These are phyloP conservation scores for Phytophthora citrophthora DNA, from an alignment of 352 stramenopile genomes.

Conservation along the genomic window DNA sequence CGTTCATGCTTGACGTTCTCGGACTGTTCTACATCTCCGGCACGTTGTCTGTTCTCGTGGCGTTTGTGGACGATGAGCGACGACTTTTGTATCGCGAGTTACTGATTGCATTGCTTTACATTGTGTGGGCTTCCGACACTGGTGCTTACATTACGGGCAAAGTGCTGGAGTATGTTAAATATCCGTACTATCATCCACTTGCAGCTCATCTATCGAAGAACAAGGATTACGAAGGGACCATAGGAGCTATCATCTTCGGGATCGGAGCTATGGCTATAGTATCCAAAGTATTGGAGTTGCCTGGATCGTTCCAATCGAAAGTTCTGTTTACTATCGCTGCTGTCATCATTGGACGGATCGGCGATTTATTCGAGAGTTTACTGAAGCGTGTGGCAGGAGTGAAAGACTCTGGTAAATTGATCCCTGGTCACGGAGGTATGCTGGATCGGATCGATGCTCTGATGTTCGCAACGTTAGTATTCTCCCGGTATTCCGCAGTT, in stretches of 20 bases:
- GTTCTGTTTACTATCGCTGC: conserved; percentile 85
- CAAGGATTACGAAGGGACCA: conserved; percentile 95
- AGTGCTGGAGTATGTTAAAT: conserved; percentile 79
- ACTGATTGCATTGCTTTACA: conserved; percentile 66
- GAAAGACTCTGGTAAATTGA: conserved; percentile 95
- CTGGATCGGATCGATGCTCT: conserved; percentile 96
- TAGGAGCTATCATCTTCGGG: conserved; percentile 81
- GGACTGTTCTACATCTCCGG: conserved; percentile 66
- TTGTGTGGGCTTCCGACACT: conserved; percentile 87
- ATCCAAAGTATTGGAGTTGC: conserved; percentile 59
- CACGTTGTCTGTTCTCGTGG: conserved; percentile 53
- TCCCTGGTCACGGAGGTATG: conserved; percentile 95
- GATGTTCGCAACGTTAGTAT: conserved; percentile 85
- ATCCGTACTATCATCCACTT: conserved; percentile 79
- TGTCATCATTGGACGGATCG: conserved; percentile 92
- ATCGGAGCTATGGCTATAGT: conserved; percentile 83
- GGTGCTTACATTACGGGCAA: conserved; percentile 94
- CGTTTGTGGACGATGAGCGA: conserved; percentile 64
- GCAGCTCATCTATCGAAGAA: conserved; percentile 93
- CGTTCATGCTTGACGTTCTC: conserved; percentile 56
- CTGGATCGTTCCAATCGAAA: conserved; percentile 73
- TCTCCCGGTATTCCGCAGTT: conserved; percentile 49
- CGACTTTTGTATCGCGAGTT: conserved; percentile 52
- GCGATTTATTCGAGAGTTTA: conserved; percentile 95
- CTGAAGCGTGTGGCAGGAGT: conserved; percentile 94